Evolutionary conservation across 2,329 filamentous ascomycete species (phyloP).

Genomic region (Didymella sp.): DNA sequence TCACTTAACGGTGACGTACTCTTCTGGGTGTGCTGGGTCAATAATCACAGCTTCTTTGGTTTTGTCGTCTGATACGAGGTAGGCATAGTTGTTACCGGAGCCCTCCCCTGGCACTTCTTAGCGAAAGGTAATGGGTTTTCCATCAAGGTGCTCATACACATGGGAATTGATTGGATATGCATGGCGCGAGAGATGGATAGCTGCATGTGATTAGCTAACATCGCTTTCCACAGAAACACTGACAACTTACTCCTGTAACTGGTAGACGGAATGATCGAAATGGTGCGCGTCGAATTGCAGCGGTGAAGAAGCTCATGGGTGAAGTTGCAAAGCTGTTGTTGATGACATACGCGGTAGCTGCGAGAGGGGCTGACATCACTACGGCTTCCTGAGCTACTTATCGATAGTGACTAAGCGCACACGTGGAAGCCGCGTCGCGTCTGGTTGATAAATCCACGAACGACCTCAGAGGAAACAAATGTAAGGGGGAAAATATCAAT

Average conservation of each 20-base stretch:
- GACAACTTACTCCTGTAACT: constrained; percentile 27
- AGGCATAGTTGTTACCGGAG: constrained; percentile 82
- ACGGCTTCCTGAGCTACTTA: background rate
- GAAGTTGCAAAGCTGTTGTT: constrained; percentile 44
- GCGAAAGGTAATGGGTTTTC: background rate
- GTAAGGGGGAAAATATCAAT: background rate
- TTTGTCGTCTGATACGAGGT: constrained; percentile 62
- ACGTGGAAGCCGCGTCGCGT: background rate
- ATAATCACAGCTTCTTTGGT: constrained; percentile 67
- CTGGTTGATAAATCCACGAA: background rate
- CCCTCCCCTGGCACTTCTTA: constrained; percentile 68
- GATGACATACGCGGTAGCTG: constrained; percentile 56
- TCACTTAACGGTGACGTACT: constrained; percentile 60
- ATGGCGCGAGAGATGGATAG: constrained; percentile 61
- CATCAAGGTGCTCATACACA: constrained; percentile 67
- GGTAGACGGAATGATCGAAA: constrained; percentile 27
- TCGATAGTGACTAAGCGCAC: constrained; percentile 4
- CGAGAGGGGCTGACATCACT: constrained; percentile 38
- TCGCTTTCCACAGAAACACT: background rate
- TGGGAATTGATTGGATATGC: constrained; percentile 88
- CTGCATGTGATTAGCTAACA: constrained; percentile 36
- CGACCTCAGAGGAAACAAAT: background rate
- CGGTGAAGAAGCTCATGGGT: constrained; percentile 45
- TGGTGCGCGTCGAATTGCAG: constrained; percentile 37
- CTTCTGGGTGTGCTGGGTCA: constrained; percentile 78